Evolutionary conservation across 139 green algal species (phyloP).

Genomic region (Chlorella sorokiniana): DNA sequence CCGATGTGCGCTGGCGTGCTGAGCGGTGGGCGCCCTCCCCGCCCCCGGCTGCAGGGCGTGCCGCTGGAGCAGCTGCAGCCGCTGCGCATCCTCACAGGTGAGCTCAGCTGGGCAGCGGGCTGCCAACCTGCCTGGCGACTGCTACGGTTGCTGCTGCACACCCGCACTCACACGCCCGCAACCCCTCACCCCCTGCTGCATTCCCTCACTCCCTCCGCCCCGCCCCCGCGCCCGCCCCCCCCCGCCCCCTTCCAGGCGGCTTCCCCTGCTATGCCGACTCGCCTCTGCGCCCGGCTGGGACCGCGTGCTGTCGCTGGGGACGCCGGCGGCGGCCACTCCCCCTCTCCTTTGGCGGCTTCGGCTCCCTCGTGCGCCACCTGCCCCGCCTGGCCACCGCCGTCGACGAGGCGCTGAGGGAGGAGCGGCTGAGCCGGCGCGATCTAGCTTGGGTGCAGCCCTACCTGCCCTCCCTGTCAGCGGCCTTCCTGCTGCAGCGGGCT

Average conservation of each 20-base stretch:
- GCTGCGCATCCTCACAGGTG: constrained; percentile 68
- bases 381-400: constrained; percentile 55
- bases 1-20: background rate
- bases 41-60: background rate
- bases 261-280: constrained; percentile 70
- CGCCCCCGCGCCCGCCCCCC: background rate
- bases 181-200: background rate
- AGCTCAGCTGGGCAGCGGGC: background rate
- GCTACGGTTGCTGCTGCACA: too few relatives aligned
- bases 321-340: constrained; percentile 39
- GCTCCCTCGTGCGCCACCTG: constrained; percentile 69
- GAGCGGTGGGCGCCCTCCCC: background rate
- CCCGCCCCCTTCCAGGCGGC: constrained; percentile 28
- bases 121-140: background rate
- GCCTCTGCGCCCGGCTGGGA: constrained; percentile 64
- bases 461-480: constrained; percentile 70
- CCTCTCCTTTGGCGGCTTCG: constrained; percentile 72
- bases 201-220: background rate
- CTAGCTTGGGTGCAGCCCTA: constrained; percentile 67
- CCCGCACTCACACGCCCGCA: background rate
- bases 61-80: constrained; percentile 58
- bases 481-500: constrained; percentile 77
- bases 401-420: constrained; percentile 44
- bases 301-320: constrained; percentile 65
- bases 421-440: constrained; percentile 38